These are phyloP conservation scores for Spongiforma sp. DNA, from an alignment of 1,284 basidiomycete species.

Conservation along the genomic window DNA sequence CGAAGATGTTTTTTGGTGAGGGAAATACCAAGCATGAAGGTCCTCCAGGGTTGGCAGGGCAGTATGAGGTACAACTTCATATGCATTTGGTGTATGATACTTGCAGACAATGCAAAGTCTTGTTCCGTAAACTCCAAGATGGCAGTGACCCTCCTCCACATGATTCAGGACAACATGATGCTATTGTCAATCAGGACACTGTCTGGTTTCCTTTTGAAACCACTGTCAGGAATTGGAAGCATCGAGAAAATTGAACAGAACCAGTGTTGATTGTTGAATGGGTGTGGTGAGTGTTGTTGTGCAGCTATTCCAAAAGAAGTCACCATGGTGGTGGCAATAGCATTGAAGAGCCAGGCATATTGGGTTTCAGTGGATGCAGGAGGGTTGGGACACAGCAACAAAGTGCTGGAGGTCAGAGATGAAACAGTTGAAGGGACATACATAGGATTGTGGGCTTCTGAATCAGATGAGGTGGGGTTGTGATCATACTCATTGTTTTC, in stretches of 20 bases:
- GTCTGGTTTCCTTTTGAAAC: not conserved
- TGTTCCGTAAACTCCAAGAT: not conserved
- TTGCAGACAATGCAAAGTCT: not conserved
- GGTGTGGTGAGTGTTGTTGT: not conserved
- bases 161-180: not conserved
- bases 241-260: not conserved
- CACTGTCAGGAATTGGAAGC: not conserved
- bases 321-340: no score
- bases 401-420: not conserved
- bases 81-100: not conserved
- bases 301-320: no score
- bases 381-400: not conserved
- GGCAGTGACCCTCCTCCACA: not conserved
- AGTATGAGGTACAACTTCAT: not conserved
- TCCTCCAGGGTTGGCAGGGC: not conserved
- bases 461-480: not conserved
- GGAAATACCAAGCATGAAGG: not conserved
- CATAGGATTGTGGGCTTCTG: not conserved
- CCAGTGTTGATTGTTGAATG: not conserved
- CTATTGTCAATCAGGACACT: not conserved
- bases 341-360: no score
- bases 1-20: not conserved
- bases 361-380: no score
- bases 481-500: not conserved
- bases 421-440: not conserved